Evolutionary conservation across 495 filamentous ascomycete species (phyloP).

Genomic region (Penicillium coprophilum): DNA sequence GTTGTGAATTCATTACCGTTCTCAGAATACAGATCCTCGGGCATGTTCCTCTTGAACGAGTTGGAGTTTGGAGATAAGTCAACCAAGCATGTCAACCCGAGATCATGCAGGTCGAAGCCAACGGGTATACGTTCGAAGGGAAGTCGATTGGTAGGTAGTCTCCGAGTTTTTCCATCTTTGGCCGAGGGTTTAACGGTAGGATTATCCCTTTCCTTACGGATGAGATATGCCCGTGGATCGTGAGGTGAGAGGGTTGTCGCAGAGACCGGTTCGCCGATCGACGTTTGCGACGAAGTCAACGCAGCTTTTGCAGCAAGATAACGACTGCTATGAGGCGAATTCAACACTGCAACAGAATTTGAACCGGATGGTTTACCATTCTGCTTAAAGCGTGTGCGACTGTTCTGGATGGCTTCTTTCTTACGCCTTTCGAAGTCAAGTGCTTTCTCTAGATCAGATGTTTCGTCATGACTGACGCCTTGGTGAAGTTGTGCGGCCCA

Average conservation of each 20-base stretch:
- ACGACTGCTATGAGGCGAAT: constrained; percentile 38
- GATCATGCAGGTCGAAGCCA: constrained; percentile 28
- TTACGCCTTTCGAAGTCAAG: constrained; percentile 47
- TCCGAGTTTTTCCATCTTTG: constrained; percentile 24
- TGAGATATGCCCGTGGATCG: constrained; percentile 43
- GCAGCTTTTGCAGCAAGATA: constrained; percentile 43
- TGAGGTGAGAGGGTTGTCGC: constrained; percentile 15
- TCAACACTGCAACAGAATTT: constrained; percentile 6
- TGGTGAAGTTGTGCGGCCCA: constrained; percentile 41
- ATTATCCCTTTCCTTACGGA: constrained; percentile 23
- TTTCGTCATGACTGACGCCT: constrained; percentile 14
- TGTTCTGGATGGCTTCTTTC: constrained; percentile 35
- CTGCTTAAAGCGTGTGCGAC: constrained; percentile 22
- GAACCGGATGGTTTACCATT: constrained; percentile 5
- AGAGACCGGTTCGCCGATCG: not conserved
- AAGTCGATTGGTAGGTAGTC: constrained; percentile 29
- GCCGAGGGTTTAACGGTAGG: not conserved
- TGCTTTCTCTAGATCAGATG: constrained; percentile 34
- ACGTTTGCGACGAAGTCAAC: constrained; percentile 20
- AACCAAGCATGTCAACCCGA: constrained; percentile 17
- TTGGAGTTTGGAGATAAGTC: constrained; percentile 10
- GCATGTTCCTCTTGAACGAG: constrained; percentile 5
- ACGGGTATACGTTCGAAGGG: constrained; percentile 42
- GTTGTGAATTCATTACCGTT: not conserved
- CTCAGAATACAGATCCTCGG: constrained; percentile 26